A percentile compares a stretch with the other conserved stretches of the same genome.
phyloP scores from a whole-genome alignment of 2,329 filamentous ascomycete species.

The Penicillium sp. region DNA sequence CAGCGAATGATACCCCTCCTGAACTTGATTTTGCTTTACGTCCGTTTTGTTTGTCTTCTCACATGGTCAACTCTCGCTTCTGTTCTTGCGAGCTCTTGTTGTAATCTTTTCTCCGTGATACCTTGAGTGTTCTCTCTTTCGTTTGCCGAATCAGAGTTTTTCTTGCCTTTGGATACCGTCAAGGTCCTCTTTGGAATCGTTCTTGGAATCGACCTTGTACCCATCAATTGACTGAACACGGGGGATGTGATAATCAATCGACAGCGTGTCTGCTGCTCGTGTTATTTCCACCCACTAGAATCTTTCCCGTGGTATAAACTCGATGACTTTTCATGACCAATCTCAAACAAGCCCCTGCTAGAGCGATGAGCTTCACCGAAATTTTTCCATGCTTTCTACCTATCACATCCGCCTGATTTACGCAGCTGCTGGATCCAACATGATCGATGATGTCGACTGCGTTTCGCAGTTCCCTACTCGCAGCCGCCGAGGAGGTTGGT shows the following conservation, averaged over 20 bases:
- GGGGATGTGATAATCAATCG: neutral
- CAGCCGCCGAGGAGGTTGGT: neutral
- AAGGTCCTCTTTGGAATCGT: no score
- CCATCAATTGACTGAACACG: neutral
- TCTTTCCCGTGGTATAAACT: neutral
- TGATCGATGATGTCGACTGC: neutral
- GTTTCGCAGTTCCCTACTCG: constrained; percentile 3
- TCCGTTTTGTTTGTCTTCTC: neutral
- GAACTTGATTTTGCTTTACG: neutral
- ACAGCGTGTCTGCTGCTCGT: neutral
- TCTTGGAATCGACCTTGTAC: neutral
- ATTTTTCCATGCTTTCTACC: neutral
- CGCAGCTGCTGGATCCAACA: neutral
- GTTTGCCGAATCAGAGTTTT: neutral
- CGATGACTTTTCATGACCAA: neutral
- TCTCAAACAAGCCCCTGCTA: neutral
- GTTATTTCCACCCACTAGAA: neutral
- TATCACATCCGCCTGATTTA: neutral
- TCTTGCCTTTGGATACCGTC: neutral
- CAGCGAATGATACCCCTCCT: constrained; percentile 11
- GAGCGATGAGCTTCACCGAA: neutral
- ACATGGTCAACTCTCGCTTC: neutral
- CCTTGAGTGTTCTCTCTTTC: neutral
- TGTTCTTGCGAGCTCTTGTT: neutral
- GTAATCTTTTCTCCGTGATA: neutral